A percentile compares a stretch with the other conserved stretches of the same genome.
Evolutionary conservation across 164 flowering plant species (phyloP).

Genomic region (Nymphaea colorata): DNA sequence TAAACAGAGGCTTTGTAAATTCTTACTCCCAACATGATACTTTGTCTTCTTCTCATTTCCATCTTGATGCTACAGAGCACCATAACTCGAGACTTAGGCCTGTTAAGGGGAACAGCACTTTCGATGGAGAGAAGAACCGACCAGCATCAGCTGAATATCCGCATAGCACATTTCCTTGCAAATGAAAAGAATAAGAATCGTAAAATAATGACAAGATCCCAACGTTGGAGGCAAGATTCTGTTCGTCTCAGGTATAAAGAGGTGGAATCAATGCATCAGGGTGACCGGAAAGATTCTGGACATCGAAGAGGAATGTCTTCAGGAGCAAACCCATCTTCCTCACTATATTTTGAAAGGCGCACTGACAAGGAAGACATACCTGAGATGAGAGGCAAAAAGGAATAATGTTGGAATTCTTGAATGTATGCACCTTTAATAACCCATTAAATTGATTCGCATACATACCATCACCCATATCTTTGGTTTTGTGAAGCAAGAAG

Average conservation of each 20-base stretch:
- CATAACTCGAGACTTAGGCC: background rate
- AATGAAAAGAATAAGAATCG: background rate
- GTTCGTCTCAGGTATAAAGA: background rate
- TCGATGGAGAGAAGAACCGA: background rate
- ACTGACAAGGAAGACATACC: slow-evolving; percentile 5
- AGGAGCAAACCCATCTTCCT: slow-evolving; percentile 21
- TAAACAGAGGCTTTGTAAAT: too few relatives aligned
- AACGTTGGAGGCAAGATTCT: background rate
- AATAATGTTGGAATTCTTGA: background rate
- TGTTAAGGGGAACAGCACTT: background rate
- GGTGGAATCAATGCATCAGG: slow-evolving; percentile 1
- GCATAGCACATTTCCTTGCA: background rate
- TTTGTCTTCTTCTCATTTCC: too few relatives aligned
- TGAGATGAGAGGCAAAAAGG: background rate
- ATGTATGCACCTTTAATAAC: background rate
- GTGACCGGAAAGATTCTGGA: slow-evolving; percentile 15
- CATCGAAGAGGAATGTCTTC: slow-evolving; percentile 31
- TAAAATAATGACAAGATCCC: background rate
- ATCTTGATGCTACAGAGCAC: too few relatives aligned
- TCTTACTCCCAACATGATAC: too few relatives aligned
- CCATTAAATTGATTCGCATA: background rate
- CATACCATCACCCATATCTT: slow-evolving; percentile 35
- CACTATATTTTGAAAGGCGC: slow-evolving; percentile 19
- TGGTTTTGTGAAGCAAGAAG: slow-evolving; percentile 6
- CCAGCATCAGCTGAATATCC: background rate